Base-by-base conservation (phyloP, 306 rosid species). In the Glycine soja region DNA sequence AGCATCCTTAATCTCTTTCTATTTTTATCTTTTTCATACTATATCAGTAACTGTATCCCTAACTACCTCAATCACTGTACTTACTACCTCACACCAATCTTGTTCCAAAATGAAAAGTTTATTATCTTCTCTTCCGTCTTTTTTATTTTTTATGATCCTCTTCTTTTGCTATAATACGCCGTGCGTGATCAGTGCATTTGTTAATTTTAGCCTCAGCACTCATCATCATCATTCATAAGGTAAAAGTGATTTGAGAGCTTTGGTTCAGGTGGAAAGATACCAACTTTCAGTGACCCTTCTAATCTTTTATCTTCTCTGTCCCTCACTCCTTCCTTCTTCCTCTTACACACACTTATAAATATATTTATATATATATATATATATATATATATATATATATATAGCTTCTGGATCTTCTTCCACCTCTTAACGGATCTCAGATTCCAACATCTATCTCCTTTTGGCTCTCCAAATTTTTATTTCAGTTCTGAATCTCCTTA, bases 91-190 rank as follows among this genome's bases (percentile, higher is more conserved):
- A 36, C 40, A 36, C 40, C 40, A 36, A 36, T 36, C 4, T 36
- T 36, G 40, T 36, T 36, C 40, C 40, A 36, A 36, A 2, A 36
- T 36, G 40, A 36, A 36, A 36, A 36, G 40, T 36, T 36, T 36
- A 36, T 36, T 36, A 24, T 24, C 30, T 24, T 24, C 30, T 36
- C 40, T 36, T 36, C 4, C 40, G 40, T 36, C 40, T 4, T 36
- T 36, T 36, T 34, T 4, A n/a, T 36, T 3, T 3, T 0, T 36
- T 34, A 47, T 36, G 57, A 40, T 46, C 64, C 45, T 5, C 14
- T 68, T 36, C 82, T 81, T 82, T 82, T 86, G 74, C 73, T 84
- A 74, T 70, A 80, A 77, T 77, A 63, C 73, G 81, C 87, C 82
- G 42, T 0, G 16, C 65, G 82, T 62, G 71, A 52, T 42, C 3